Conservation (phyloP, 352 stramenopile genomes). For the Pythium aquatile region DNA sequence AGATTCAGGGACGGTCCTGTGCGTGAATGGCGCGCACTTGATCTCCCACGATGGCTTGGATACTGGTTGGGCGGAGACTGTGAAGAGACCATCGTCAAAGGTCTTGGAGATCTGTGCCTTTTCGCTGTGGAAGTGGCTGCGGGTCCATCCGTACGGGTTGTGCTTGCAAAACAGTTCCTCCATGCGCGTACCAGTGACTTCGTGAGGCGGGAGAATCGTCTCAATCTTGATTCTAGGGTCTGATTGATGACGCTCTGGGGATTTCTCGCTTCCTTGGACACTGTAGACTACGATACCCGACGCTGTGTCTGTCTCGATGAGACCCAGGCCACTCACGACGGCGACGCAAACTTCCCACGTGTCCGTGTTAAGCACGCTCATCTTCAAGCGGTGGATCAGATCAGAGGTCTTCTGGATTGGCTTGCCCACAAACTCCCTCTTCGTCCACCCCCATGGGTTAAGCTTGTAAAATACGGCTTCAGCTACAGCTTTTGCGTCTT, state of each 20-base stretch:
- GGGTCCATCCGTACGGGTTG: conserved; percentile 3
- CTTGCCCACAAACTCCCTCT: background rate
- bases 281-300: background rate
- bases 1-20: too few species aligned
- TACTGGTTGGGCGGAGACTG: too few species aligned
- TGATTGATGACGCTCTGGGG: background rate
- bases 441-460: background rate
- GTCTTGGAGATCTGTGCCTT: background rate
- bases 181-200: background rate
- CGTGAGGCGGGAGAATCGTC: background rate
- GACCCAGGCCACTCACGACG: background rate
- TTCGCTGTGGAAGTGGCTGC: conserved; percentile 3
- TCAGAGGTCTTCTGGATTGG: background rate
- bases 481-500: background rate
- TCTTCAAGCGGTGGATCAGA: background rate
- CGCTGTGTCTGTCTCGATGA: background rate
- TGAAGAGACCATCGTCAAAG: background rate
- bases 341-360: background rate
- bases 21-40: too few species aligned
- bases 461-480: background rate
- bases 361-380: background rate
- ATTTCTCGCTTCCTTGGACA: background rate
- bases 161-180: conserved; percentile 7
- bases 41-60: too few species aligned
- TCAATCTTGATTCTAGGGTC: background rate